Base-by-base conservation (phyloP, 495 filamentous ascomycete species). In the Annulohypoxylon nitens region DNA sequence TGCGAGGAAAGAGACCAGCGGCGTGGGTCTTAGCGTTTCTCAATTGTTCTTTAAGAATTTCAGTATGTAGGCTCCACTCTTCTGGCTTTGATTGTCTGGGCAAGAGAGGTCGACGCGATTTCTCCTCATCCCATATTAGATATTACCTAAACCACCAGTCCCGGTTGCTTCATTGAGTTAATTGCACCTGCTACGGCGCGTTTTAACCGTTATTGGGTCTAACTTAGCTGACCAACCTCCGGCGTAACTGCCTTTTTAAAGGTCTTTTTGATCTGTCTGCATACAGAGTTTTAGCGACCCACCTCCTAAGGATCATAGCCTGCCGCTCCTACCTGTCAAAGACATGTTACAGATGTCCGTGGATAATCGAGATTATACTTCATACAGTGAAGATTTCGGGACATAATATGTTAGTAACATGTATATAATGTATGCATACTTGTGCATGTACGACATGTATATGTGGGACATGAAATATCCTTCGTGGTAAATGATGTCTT, bases 91-190 rank as follows among this genome's bases (percentile, higher is more conserved):
- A 71, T 67, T 71, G 61, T 41, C 55, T 70, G 43, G 67, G 54
- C 30, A 50, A 16, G 33, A 20, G 43, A n/a, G 3, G 36, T 47
- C 64, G 53, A 68, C 70, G 70, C 70, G 70, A 23, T 73, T 73
- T 73, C 64, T 72, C 64, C 51, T 72, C 51, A 62, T 54, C 50
- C 48, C 12, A 54, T 54, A 54, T 53, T 53, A 53, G 23, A 14
- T 50, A 50, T 58, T 62, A 71, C 37, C 58, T 63, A 72, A 67
- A 54, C 37, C 57, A 43, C 45, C 67, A 50, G 64, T 55, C 64
- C 57, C 69, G 57, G 67, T 64, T 64, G 69, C 57, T 55, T 71
- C 45, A 53, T 71, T n/a, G 26, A 63, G 37, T 64, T 30, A 11
- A 41, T 54, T 45, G n/a, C 11, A 65, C 62, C 23, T 66, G 55